phyloP scores from a whole-genome alignment of 305 asterid genomes.

The Fraxinus ornus region DNA sequence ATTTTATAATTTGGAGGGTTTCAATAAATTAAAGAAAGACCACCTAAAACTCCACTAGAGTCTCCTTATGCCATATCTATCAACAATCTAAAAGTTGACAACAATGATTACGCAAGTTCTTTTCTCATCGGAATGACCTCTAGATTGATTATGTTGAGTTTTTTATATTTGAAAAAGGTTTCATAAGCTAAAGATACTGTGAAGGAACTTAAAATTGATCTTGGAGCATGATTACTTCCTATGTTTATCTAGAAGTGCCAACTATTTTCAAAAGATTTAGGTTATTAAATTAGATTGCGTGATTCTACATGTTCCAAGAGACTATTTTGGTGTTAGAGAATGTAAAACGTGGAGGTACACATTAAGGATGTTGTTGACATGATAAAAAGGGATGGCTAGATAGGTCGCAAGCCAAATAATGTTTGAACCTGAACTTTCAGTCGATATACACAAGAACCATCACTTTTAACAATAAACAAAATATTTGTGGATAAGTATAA shows the following conservation, averaged over 20 bases:
- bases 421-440: too few species aligned
- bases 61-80: constrained; percentile 7
- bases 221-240: constrained; percentile 91
- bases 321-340: constrained; percentile 65
- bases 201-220: too few species aligned
- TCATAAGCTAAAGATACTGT: too few species aligned
- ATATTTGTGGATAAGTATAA: too few species aligned
- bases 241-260: constrained; percentile 72
- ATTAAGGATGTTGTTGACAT: background rate
- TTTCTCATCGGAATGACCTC: constrained; percentile 84
- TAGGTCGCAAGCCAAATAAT: too few species aligned
- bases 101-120: constrained; percentile 72
- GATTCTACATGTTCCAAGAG: constrained; percentile 67
- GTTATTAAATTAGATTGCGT: constrained; percentile 75
- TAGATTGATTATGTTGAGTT: constrained; percentile 38
- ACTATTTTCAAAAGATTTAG: constrained; percentile 54
- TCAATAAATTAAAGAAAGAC: too few species aligned
- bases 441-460: too few species aligned
- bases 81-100: constrained; percentile 49
- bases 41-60: too few species aligned
- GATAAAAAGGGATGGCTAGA: too few species aligned
- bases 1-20: too few species aligned
- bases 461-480: too few species aligned
- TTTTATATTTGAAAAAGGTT: too few species aligned
- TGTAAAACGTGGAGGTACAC: constrained; percentile 61